phyloP scores from a whole-genome alignment of 139 green algal genomes.

The Spirogloea muscicola region DNA sequence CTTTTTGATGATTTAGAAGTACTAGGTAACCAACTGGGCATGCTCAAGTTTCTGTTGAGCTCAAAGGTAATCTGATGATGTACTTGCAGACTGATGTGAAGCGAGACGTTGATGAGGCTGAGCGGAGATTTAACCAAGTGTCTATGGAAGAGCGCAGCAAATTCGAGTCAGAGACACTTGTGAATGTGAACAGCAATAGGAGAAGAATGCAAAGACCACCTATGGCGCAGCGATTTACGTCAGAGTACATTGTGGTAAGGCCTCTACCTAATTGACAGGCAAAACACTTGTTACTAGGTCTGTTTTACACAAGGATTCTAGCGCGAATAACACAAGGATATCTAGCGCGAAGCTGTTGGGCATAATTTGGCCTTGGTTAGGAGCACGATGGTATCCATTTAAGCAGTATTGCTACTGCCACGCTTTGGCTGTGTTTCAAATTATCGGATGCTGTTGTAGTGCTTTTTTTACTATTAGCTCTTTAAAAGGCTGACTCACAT shows the following conservation, averaged over 20 bases:
- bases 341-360: no score
- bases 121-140: conserved; percentile 69
- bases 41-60: no score
- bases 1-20: no score
- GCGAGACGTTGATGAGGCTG: conserved; percentile 54
- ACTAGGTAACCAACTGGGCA: no score
- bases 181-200: conserved; percentile 74
- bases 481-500: neutral
- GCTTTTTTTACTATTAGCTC: neutral
- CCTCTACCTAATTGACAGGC: neutral
- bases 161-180: conserved; percentile 88
- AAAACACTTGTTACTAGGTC: neutral
- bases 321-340: no score
- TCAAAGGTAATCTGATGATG: no score
- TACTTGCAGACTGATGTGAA: conserved; percentile 18
- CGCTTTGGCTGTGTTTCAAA: neutral
- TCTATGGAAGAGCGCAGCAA: conserved; percentile 74
- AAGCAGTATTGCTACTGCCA: neutral
- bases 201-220: neutral
- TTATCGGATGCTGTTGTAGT: conserved; percentile 3
- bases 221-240: conserved; percentile 21
- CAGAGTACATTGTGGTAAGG: conserved; percentile 71
- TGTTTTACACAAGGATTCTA: neutral
- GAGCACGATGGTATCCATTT: neutral
- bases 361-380: neutral